Conservation (phyloP, 345 rosid species). For the Rhodamnia rubescens region DNA sequence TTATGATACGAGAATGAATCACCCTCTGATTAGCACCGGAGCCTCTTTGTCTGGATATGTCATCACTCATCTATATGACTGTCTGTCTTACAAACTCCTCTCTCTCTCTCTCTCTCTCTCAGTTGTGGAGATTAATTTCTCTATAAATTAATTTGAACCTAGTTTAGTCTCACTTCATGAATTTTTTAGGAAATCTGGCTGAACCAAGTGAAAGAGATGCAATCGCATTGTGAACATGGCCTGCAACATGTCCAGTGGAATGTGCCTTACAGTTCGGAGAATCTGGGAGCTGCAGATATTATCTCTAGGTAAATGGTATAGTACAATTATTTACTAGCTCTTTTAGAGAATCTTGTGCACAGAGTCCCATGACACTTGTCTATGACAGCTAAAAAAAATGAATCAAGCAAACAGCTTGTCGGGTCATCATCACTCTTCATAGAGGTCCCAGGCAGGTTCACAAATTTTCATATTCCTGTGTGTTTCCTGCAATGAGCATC, state of each 20-base stretch:
- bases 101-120: background rate
- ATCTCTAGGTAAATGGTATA: constrained; percentile 32
- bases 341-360: background rate
- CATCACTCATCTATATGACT: background rate
- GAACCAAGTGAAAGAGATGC: constrained; percentile 72
- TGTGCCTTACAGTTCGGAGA: constrained; percentile 26
- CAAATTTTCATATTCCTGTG: background rate
- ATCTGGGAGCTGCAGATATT: constrained; percentile 18
- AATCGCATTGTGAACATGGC: constrained; percentile 63
- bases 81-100: background rate
- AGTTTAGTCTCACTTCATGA: background rate
- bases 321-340: background rate
- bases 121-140: background rate
- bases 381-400: background rate
- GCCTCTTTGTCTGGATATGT: background rate
- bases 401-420: background rate
- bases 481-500: background rate
- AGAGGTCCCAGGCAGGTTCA: background rate
- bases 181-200: constrained; percentile 63
- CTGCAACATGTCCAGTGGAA: constrained; percentile 39
- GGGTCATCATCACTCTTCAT: background rate
- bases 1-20: background rate
- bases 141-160: background rate
- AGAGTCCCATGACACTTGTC: background rate
- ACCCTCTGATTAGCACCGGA: background rate